Percentiles rank a stretch among this genome's conserved stretches.
These are phyloP conservation scores for Pichia rugopelliculosa DNA, from an alignment of 805 yeast species.

Conservation along the genomic window DNA sequence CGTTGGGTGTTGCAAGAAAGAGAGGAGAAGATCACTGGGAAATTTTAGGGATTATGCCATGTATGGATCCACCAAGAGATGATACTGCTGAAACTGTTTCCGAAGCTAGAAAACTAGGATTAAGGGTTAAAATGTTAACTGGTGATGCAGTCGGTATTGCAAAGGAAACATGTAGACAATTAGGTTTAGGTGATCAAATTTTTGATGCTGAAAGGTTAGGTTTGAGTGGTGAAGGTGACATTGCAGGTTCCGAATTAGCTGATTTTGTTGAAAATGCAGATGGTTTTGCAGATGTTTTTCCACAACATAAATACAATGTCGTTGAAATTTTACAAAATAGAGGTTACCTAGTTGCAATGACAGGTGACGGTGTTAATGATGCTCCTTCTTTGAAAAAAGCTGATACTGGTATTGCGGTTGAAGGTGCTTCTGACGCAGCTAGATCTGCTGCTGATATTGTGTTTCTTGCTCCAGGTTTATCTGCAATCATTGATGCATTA, in stretches of 20 bases:
- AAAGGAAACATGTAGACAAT: constrained; percentile 94
- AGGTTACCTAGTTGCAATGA: constrained; percentile 95
- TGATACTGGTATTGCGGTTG: constrained; percentile 92
- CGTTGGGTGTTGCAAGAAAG: constrained; percentile 97
- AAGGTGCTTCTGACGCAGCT: constrained; percentile 95
- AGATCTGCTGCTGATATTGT: constrained; percentile 94
- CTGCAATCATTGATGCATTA: constrained; percentile 86
- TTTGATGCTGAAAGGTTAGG: constrained; percentile 95
- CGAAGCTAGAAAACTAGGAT: constrained; percentile 86
- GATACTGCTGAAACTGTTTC: constrained; percentile 90
- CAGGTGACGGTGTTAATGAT: constrained; percentile 98
- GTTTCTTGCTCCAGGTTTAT: constrained; percentile 88
- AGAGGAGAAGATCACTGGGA: constrained; percentile 98
- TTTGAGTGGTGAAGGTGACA: constrained; percentile 83
- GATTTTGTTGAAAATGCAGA: constrained; percentile 94
- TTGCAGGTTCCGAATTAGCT: constrained; percentile 95
- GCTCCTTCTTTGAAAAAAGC: constrained; percentile 95
- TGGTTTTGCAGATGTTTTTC: constrained; percentile 97
- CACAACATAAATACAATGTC: constrained; percentile 91
- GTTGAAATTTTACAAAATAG: constrained; percentile 90
- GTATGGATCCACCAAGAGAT: constrained; percentile 98
- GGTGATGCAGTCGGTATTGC: constrained; percentile 99
- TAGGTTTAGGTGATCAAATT: constrained; percentile 91
- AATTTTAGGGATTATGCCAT: constrained; percentile 94
- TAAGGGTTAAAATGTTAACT: constrained; percentile 93